Conservation (phyloP, 2,329 filamentous ascomycete genomes). For the Proliferodiscus dingleyae region DNA sequence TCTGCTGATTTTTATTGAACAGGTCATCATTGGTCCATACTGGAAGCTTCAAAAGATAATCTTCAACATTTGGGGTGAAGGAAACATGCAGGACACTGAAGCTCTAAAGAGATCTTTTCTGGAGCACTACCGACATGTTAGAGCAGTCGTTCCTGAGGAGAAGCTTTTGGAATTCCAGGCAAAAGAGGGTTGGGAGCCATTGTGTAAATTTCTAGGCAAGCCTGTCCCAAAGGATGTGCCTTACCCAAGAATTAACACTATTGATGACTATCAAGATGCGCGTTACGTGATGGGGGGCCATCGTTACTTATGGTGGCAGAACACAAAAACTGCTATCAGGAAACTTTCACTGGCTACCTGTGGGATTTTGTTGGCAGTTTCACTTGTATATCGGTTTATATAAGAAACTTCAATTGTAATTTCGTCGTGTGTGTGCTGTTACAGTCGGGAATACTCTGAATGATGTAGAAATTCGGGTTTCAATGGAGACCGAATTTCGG, state of each 20-base stretch:
- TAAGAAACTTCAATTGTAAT: no score
- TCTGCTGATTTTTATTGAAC: neutral
- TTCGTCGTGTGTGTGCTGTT: no score
- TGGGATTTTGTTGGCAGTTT: neutral
- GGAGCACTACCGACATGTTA: neutral
- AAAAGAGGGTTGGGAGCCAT: conserved; percentile 3
- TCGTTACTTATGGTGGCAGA: neutral
- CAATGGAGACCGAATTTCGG: no score
- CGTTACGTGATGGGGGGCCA: neutral
- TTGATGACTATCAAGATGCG: neutral
- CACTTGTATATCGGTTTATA: neutral
- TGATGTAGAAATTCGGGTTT: no score
- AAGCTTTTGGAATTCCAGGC: conserved; percentile 1
- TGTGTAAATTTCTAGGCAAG: conserved; percentile 4
- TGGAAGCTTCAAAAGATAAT: neutral
- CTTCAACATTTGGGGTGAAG: neutral
- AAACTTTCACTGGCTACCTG: neutral
- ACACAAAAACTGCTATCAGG: neutral
- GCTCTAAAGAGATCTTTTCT: neutral
- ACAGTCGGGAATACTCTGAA: no score
- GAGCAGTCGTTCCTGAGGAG: neutral
- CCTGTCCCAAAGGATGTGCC: neutral
- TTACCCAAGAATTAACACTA: neutral
- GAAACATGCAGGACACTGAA: neutral
- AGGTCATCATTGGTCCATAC: neutral